Evolutionary conservation across 2,329 filamentous ascomycete genomes (phyloP).

Genomic region (Ilyonectria sp.): DNA sequence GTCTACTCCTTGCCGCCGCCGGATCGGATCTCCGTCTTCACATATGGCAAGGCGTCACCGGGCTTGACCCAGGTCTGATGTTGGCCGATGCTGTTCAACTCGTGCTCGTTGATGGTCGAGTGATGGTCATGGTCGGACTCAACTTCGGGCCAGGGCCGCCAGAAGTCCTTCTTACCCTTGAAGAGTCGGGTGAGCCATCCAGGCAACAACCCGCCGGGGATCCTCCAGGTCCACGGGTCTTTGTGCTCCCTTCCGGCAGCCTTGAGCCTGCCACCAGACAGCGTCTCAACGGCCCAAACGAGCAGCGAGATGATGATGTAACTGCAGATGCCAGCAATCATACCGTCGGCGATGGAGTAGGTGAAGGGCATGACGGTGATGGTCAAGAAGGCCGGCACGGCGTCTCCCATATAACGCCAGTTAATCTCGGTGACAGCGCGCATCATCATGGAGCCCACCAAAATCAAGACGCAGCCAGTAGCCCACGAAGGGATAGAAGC

Average conservation of each 20-base stretch:
- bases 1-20: neutral
- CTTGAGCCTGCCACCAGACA: slow-evolving; percentile 77
- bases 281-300: slow-evolving; percentile 78
- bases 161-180: slow-evolving; percentile 81
- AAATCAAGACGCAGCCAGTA: slow-evolving; percentile 87
- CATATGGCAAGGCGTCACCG: neutral
- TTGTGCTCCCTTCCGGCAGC: slow-evolving; percentile 83
- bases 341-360: slow-evolving; percentile 88
- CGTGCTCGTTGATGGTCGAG: neutral
- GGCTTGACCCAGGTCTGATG: neutral
- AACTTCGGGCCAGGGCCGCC: slow-evolving; percentile 58
- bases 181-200: slow-evolving; percentile 78
- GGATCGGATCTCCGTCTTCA: neutral
- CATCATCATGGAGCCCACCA: slow-evolving; percentile 90
- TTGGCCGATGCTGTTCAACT: neutral
- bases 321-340: slow-evolving; percentile 85
- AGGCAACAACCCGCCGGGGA: slow-evolving; percentile 83
- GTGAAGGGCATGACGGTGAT: slow-evolving; percentile 91
- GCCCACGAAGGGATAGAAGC: slow-evolving; percentile 92
- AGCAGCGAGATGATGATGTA: slow-evolving; percentile 83
- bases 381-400: slow-evolving; percentile 86
- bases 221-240: slow-evolving; percentile 84
- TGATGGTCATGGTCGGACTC: neutral
- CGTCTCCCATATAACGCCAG: slow-evolving; percentile 89
- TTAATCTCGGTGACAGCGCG: slow-evolving; percentile 86